Evolutionary conservation across 768 basidiomycete genomes (phyloP), one percentile per base, ranked within the genome.

Genomic region (Macrocybe gigantea): DNA sequence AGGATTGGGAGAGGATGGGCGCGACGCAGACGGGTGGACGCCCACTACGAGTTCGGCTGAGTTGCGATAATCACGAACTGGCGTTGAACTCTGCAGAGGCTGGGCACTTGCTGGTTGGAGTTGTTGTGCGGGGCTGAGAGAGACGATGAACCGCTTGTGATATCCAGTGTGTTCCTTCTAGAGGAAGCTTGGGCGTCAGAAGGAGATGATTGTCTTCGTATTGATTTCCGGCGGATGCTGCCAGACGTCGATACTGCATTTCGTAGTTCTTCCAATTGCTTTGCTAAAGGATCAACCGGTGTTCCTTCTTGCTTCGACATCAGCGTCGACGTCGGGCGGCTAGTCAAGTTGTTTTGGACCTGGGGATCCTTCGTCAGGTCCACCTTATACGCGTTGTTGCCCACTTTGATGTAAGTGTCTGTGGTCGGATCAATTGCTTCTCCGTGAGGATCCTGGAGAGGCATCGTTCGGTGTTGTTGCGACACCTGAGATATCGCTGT

Each of bases 41-140:
- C 90, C 91, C n/a, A 93, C 87, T 31, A 93, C 76, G 36, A 81
- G 54, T 49, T 93, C 83, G 0, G 88, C 91, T 13, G 82, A 83
- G 46, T 80, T 79, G 43, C 82, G 76, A 56, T 88, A 92, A 62
- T 92, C 87, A 22, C 79, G 72, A 34, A 57, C 52, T 9, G 67
- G 65, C 12, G 70, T 64, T 4, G 66, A 61, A 9, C 65, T 60
- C 32, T 40, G 48, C 33, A 60, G 57, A 32, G 47, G 22, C 33
- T 59, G 57, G 44, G 58, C 50, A 8, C 54, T 30, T 53, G 45
- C 15, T 59, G 45, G 36, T 53, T 43, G 38, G 58, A 45, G 31
- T 49, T 36, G 30, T 52, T 44, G 5, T 41, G 49, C 13, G 67
- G 74, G 48, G 67, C 74, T 47, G 70, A 73, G 53, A 75, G 56